Evolutionary conservation across 2,329 filamentous ascomycete genomes (phyloP).

Genomic region (Neurospora sp.): DNA sequence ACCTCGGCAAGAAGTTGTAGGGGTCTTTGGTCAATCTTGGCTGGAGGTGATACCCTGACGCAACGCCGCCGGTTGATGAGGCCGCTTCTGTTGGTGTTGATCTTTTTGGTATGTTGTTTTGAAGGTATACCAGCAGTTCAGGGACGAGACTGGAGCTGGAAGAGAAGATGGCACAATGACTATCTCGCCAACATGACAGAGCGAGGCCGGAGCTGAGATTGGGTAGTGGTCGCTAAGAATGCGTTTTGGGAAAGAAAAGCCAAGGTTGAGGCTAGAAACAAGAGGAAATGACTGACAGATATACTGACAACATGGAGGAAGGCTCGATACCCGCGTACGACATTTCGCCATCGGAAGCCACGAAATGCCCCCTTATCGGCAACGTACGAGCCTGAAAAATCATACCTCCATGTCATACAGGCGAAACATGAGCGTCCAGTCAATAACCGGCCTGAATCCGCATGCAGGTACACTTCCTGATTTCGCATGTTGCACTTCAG

Average conservation of each 20-base stretch:
- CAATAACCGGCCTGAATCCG: background rate
- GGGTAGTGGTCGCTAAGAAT: background rate
- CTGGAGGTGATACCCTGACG: background rate
- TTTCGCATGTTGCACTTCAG: background rate
- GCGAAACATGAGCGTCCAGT: background rate
- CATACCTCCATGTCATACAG: background rate
- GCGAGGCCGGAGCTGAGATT: background rate
- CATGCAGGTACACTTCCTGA: background rate
- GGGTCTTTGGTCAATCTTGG: background rate
- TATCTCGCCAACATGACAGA: background rate
- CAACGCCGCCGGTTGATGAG: background rate
- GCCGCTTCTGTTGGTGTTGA: background rate
- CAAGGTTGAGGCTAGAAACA: background rate
- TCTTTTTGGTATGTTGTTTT: background rate
- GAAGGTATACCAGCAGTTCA: background rate
- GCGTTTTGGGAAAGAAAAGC: background rate
- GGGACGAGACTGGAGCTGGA: background rate
- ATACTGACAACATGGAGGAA: background rate
- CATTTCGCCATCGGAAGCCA: background rate
- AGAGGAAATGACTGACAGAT: background rate
- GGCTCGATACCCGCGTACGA: background rate
- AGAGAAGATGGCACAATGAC: background rate
- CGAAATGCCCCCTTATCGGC: background rate
- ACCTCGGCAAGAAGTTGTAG: background rate
- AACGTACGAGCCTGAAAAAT: background rate